Percentiles rank a stretch among this genome's conserved stretches.
phyloP scores from a whole-genome alignment of 2,329 filamentous ascomycete species.

The Leptosphaerulina australis region DNA sequence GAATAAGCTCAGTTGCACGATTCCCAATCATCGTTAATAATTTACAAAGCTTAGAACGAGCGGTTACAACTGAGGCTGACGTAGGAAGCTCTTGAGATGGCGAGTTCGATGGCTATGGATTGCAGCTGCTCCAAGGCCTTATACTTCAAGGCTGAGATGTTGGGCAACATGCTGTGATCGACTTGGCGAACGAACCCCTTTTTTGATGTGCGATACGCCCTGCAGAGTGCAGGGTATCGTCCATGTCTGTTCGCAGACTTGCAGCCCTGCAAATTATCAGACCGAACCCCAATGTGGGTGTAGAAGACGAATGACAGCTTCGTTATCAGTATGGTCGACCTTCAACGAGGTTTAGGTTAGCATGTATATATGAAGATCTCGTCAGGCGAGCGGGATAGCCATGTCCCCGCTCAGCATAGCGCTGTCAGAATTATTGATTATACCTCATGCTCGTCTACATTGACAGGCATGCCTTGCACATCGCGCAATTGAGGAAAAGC shows the following conservation, averaged over 20 bases:
- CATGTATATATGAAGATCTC: neutral
- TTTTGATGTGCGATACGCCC: neutral
- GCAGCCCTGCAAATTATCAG: neutral
- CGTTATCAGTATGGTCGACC: neutral
- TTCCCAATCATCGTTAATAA: neutral
- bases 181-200: neutral
- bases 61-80: neutral
- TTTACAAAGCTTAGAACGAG: neutral
- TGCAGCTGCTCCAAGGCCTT: neutral
- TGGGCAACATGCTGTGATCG: neutral
- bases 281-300: too few species aligned
- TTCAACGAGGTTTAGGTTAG: neutral
- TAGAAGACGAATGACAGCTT: neutral
- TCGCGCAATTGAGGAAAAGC: neutral
- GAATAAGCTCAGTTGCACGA: conserved; percentile 3
- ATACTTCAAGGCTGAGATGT: neutral
- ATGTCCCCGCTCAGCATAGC: neutral
- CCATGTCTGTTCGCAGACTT: neutral
- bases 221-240: neutral
- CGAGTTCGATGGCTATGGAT: neutral
- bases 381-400: neutral
- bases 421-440: neutral
- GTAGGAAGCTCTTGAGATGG: neutral
- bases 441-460: neutral
- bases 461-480: neutral